Base-by-base conservation (phyloP, 306 rosid species). In the Prinsepia uniflora region DNA sequence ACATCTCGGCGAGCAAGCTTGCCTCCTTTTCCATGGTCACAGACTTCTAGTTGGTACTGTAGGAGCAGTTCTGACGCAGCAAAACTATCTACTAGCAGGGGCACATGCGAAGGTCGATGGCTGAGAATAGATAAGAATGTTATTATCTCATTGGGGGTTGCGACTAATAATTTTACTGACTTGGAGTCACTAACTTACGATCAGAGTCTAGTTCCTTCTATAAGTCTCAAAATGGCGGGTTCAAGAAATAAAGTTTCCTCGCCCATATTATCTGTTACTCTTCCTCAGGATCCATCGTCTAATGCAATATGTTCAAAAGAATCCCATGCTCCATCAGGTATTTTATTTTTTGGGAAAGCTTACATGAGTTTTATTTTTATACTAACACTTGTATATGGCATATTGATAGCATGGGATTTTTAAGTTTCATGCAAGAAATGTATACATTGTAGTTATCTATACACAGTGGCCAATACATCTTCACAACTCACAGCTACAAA, bases 21-120 rank as follows among this genome's bases (percentile, higher is more conserved):
- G 86, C 87, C 91, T 13, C 81, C 96, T 53, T 89, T 91, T 84
- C 85, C 86, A 43, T 95, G 99, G 99, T 95, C 97, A 50, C 90
- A 95, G 78, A 67, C 86, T 75, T 89, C 85, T 63, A 89, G 79
- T 69, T 89, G 96, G 56, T 86, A 89, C 73, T 86, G 82, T 83
- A 87, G 96, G 86, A 75, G 81, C 68, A 91, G 76, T 85, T 86
- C 90, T 14, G 99, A 95, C 72, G 68, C 85, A 19, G 82, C 79
- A 71, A 95, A 87, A 79, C 75, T 81, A 62, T 82, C 97, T 56
- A 70, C 92, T 57, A 87, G 80, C 81, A 89, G 80, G 84, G 80
- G 86, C 66, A 76, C 79, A 5, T 95, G 99, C 84, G 96, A 82
- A 68, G 99, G 96, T 81, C 86, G 87, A 86, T 91, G 97, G 96